Percentiles rank a stretch among this genome's conserved stretches.
Conservation (phyloP, 768 basidiomycete genomes). For the Sarcomyxa edulis region DNA sequence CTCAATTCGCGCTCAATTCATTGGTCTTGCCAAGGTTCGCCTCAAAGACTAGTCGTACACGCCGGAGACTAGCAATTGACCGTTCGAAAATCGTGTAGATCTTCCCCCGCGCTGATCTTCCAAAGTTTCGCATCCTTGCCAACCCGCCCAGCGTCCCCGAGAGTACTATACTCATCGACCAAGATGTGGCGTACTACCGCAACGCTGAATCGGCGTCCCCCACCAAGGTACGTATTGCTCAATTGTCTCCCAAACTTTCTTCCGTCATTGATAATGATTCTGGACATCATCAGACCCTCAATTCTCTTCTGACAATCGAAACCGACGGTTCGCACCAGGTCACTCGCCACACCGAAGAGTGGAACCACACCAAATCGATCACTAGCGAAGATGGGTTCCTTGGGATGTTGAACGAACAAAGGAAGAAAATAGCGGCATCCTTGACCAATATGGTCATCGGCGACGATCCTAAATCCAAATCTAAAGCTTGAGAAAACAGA, state of each 20-base stretch:
- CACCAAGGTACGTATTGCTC: constrained; percentile 26
- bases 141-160: constrained; percentile 31
- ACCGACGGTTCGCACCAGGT: constrained; percentile 31
- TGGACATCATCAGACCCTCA: constrained; percentile 25
- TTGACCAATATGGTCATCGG: constrained; percentile 29
- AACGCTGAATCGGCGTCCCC: constrained; percentile 30
- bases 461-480: neutral
- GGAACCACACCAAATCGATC: constrained; percentile 35
- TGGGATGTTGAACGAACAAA: constrained; percentile 37
- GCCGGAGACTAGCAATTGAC: neutral
- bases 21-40: constrained; percentile 35
- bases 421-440: constrained; percentile 36
- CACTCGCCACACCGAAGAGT: constrained; percentile 36
- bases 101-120: constrained; percentile 37
- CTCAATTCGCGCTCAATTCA: constrained; percentile 38
- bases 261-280: neutral
- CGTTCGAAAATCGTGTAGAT: constrained; percentile 21
- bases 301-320: constrained; percentile 36
- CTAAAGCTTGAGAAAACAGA: neutral
- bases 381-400: constrained; percentile 35
- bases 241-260: neutral
- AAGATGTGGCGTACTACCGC: constrained; percentile 40
- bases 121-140: constrained; percentile 33
- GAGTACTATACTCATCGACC: constrained; percentile 38
- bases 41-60: neutral